Evolutionary conservation across 75 land plant species (phyloP).

Genomic region (Adiantum capillusveneris): DNA sequence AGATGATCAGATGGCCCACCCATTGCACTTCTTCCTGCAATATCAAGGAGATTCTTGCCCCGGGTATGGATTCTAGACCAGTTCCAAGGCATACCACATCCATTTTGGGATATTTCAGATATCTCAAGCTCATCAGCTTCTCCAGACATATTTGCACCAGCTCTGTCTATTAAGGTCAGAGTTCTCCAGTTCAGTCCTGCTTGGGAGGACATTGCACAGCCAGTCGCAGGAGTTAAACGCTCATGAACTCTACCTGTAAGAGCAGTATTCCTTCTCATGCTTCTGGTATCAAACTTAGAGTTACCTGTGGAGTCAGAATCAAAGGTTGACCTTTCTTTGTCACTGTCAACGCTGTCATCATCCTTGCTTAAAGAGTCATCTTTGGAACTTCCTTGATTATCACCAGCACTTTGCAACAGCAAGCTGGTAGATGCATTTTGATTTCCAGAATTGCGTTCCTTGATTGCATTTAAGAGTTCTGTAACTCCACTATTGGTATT

Average conservation of each 20-base stretch:
- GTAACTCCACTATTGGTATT: background rate
- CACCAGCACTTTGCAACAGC: too few species aligned
- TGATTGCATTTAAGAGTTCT: background rate
- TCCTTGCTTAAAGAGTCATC: background rate
- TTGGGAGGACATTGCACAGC: background rate
- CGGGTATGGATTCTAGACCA: slow-evolving; percentile 84
- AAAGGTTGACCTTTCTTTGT: background rate
- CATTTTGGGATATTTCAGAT: slow-evolving; percentile 49
- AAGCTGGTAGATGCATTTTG: too few species aligned
- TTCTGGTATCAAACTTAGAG: background rate
- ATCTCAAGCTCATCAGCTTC: slow-evolving; percentile 33
- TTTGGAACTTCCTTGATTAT: too few species aligned
- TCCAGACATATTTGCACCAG: slow-evolving; percentile 2
- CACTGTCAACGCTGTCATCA: background rate
- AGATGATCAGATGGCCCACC: slow-evolving; percentile 61
- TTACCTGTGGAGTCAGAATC: background rate
- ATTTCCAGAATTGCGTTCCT: background rate
- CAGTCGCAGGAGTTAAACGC: too few species aligned
- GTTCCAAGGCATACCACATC: slow-evolving; percentile 79
- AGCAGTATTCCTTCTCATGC: background rate
- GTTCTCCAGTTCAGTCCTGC: background rate
- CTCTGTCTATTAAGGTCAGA: background rate
- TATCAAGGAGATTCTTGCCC: slow-evolving; percentile 55
- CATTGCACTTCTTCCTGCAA: slow-evolving; percentile 69
- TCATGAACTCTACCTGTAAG: background rate